Conservation (phyloP, 768 basidiomycete genomes). For the Austroboletus festivus region DNA sequence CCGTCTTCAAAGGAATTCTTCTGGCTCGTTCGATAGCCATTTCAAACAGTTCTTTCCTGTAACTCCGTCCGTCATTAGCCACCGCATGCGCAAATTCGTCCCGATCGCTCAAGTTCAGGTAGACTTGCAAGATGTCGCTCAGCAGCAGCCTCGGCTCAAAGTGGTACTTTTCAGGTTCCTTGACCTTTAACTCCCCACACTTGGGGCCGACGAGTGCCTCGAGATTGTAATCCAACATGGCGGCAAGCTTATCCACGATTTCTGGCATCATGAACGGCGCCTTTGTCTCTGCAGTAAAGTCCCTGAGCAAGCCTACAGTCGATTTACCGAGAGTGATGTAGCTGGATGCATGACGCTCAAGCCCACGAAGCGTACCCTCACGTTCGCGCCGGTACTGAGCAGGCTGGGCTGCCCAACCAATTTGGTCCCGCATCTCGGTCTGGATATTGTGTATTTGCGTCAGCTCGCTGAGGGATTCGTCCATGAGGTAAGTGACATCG, state of each 20-base stretch:
- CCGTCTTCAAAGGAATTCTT: slow-evolving; percentile 65
- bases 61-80: slow-evolving; percentile 92
- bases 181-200: slow-evolving; percentile 81
- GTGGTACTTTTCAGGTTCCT: slow-evolving; percentile 82
- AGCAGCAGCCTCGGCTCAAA: slow-evolving; percentile 84
- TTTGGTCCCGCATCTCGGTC: slow-evolving; percentile 74
- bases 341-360: slow-evolving; percentile 81
- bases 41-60: slow-evolving; percentile 80
- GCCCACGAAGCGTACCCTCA: slow-evolving; percentile 68
- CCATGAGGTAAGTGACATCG: slow-evolving; percentile 97
- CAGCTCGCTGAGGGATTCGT: slow-evolving; percentile 89
- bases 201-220: slow-evolving; percentile 85
- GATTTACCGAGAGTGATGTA: slow-evolving; percentile 86
- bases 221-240: slow-evolving; percentile 95
- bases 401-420: slow-evolving; percentile 64
- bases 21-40: slow-evolving; percentile 66
- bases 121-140: slow-evolving; percentile 85
- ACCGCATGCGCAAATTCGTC: slow-evolving; percentile 80
- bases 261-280: slow-evolving; percentile 94
- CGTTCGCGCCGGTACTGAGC: slow-evolving; percentile 79
- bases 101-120: slow-evolving; percentile 81
- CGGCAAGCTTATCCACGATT: slow-evolving; percentile 92
- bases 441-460: slow-evolving; percentile 87
- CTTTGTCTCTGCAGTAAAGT: slow-evolving; percentile 90
- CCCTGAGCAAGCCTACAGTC: slow-evolving; percentile 86